These are phyloP conservation scores for Rhodomyrtus psidioides DNA, from an alignment of 441 rosid genomes.

Conservation along the genomic window DNA sequence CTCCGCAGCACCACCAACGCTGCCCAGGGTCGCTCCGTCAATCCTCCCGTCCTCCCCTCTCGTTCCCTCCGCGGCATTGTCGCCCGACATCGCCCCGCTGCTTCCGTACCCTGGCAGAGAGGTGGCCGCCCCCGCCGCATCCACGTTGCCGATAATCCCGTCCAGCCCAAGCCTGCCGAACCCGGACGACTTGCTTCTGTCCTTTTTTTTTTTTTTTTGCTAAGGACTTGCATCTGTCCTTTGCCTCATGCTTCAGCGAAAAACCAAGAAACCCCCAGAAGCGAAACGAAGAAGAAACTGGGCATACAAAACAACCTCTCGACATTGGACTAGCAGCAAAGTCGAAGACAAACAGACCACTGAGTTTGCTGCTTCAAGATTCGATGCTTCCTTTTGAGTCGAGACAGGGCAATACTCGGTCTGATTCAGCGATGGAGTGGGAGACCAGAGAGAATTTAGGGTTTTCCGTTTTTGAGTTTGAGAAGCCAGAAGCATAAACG, in stretches of 20 bases:
- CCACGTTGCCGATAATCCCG: conserved; percentile 66
- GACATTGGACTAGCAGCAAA: background rate
- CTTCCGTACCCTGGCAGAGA: conserved; percentile 48
- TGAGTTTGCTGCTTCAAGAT: background rate
- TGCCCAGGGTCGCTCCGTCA: conserved; percentile 31
- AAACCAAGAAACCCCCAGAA: background rate
- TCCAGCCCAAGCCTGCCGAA: conserved; percentile 78
- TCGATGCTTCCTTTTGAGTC: background rate
- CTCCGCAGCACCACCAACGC: conserved; percentile 35
- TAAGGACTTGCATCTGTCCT: background rate
- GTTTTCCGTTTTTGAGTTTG: no score
- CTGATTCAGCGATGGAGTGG: background rate
- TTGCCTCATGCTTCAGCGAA: background rate
- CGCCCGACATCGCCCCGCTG: conserved; percentile 63
- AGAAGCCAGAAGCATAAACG: no score
- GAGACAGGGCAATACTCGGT: background rate
- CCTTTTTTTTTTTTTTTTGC: no score
- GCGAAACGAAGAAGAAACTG: background rate
- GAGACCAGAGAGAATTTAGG: no score
- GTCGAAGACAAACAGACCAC: background rate
- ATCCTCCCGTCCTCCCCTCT: conserved; percentile 37
- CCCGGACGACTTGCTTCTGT: conserved; percentile 31
- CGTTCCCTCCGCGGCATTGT: conserved; percentile 25
- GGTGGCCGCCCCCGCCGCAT: conserved; percentile 53
- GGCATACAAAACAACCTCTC: background rate